Base-by-base conservation (phyloP, 257 asterid species). In the Nyctanthes arbortristis region DNA sequence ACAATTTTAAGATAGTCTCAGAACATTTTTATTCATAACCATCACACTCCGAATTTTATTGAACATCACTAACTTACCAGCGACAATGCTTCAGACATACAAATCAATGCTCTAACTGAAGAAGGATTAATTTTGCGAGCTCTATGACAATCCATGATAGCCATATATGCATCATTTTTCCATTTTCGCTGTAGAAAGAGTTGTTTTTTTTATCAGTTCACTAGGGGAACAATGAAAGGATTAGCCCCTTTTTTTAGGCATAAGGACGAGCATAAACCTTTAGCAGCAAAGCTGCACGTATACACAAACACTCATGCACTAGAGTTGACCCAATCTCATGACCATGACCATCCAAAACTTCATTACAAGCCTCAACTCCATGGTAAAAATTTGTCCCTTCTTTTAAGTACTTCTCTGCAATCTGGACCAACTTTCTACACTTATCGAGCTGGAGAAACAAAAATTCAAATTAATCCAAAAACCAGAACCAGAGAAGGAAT, bases 291-390 rank as follows among this genome's bases (percentile, higher is more conserved):
- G 92, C 80, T 34, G 99, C 96, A 47, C 98, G 99, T 34, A 78
- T 73, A 78, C 99, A 94, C 80, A 94, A 77, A 80, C 97, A 86
- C 43, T 91, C 95, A 6, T 78, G 87, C 84, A 84, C 63, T 72
- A 91, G 76, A 70, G 80, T 74, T 37, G 85, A 75, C 14, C 88
- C 97, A 62, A 91, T 82, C 71, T 87, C 92, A 79, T 69, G 82
- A 61, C 89, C 91, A 78, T 68, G 86, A 75, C 85, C 83, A 69
- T 88, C 91, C 85, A 94, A 71, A 81, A 91, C 93, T 78, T 94
- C 97, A 78, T 89, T 84, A 78, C 97, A 94, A 75, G 93, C 95
- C 74, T 89, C 97, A 73, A 94, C 89, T 76, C 92, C 99, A 68
- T 88, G 65, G 68, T 87, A 84, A 84, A 61, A 81, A 61, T 78